Evolutionary conservation across 768 basidiomycete species (phyloP).

Genomic region (Psilocybe sp.): DNA sequence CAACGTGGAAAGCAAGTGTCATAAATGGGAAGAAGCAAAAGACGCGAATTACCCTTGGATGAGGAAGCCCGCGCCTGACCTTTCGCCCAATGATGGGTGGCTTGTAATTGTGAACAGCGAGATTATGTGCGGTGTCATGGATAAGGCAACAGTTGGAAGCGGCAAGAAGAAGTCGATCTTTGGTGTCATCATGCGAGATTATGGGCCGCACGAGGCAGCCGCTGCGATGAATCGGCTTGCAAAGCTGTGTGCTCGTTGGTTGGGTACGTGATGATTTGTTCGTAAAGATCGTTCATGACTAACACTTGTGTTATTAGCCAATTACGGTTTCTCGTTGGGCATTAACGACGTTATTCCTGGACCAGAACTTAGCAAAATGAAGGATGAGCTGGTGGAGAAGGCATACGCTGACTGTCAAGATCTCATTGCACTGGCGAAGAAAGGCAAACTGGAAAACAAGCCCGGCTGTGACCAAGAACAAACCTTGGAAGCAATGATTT

Average conservation of each 20-base stretch:
- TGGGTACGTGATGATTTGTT: slow-evolving; percentile 50
- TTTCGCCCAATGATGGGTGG: slow-evolving; percentile 97
- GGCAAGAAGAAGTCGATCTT: slow-evolving; percentile 99
- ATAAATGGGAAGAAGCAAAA: slow-evolving; percentile 80
- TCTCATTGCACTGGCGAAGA: slow-evolving; percentile 86
- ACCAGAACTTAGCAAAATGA: slow-evolving; percentile 71
- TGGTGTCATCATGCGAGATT: slow-evolving; percentile 95
- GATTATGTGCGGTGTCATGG: slow-evolving; percentile 99
- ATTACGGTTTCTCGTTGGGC: slow-evolving; percentile 95
- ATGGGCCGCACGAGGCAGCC: slow-evolving; percentile 92
- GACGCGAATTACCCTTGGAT: slow-evolving; percentile 54
- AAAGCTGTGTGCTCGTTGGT: slow-evolving; percentile 91
- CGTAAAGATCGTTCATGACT: neutral
- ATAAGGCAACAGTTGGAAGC: slow-evolving; percentile 95
- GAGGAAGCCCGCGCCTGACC: slow-evolving; percentile 69
- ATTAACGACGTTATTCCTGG: slow-evolving; percentile 99
- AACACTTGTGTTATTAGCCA: slow-evolving; percentile 53
- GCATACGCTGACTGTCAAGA: slow-evolving; percentile 88
- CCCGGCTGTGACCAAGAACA: slow-evolving; percentile 98
- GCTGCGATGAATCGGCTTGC: slow-evolving; percentile 94
- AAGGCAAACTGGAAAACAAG: slow-evolving; percentile 91
- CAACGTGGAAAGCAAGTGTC: slow-evolving; percentile 95
- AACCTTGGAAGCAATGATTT: slow-evolving; percentile 95
- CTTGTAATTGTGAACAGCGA: slow-evolving; percentile 96
- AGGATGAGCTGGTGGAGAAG: slow-evolving; percentile 81